A percentile compares a stretch with the other conserved stretches of the same genome.
phyloP scores from a whole-genome alignment of 2,329 filamentous ascomycete species.

The Cladophialophora psammophila region DNA sequence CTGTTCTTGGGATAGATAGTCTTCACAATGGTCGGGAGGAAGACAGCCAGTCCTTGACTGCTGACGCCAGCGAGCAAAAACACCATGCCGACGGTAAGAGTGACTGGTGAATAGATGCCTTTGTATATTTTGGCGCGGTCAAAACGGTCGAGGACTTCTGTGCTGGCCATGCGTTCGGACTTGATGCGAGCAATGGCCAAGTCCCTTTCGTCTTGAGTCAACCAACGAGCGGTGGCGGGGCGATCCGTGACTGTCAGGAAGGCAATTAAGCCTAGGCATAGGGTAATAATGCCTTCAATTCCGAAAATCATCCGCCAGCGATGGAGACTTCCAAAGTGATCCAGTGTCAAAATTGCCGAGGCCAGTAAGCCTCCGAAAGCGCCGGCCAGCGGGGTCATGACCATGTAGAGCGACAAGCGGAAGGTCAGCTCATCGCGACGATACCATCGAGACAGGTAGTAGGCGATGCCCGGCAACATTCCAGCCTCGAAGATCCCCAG shows the following conservation, averaged over 20 bases:
- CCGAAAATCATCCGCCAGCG: constrained; percentile 75
- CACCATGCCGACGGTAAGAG: constrained; percentile 54
- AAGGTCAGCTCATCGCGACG: constrained; percentile 72
- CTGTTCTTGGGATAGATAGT: constrained; percentile 69
- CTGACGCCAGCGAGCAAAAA: constrained; percentile 74
- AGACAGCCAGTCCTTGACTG: constrained; percentile 74
- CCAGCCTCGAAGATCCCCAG: constrained; percentile 69
- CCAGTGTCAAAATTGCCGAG: constrained; percentile 69
- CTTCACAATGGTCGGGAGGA: constrained; percentile 72
- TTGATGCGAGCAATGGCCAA: constrained; percentile 71
- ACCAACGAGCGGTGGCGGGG: constrained; percentile 71
- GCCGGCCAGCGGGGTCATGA: constrained; percentile 73
- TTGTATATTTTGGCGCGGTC: constrained; percentile 67
- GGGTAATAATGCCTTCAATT: constrained; percentile 73
- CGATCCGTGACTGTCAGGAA: constrained; percentile 73
- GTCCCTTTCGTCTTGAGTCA: constrained; percentile 69
- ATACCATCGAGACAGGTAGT: constrained; percentile 66
- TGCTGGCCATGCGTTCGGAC: constrained; percentile 69
- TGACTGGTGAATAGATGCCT: constrained; percentile 64
- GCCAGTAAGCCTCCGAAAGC: constrained; percentile 74
- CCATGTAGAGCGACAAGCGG: constrained; percentile 71
- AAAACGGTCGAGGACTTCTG: constrained; percentile 69
- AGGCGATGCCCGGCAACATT: constrained; percentile 76
- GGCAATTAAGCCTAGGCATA: constrained; percentile 62
- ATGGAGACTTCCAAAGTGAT: constrained; percentile 63